Base-by-base conservation (phyloP, 768 basidiomycete genomes). In the Agrocybe chaxingu region DNA sequence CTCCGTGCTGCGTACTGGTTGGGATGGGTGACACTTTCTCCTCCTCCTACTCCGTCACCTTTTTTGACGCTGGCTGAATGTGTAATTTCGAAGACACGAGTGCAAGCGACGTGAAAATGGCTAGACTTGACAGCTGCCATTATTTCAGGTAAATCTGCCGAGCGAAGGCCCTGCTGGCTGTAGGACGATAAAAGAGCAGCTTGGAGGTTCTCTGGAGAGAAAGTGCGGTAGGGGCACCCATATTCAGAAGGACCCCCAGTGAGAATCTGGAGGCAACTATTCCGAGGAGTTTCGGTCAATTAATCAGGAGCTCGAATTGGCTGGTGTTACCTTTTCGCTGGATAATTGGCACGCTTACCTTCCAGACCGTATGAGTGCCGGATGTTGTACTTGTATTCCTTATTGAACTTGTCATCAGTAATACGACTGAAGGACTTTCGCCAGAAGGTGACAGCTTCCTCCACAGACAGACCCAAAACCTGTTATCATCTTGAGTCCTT, bases 311-410 rank as follows among this genome's bases (percentile, higher is more conserved):
- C 13, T 4, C 31, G 31, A 13, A 13, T 10, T 30, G 43, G 38
- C 4, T 16, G 12, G 42, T 24, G 50, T 9, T 51, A 90, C 96
- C 81, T 95, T 70, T 87, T 92, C 0, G 97, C 93, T 1, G 91
- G 79, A 66, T 99, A 99, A 62, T 98, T 98, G 36, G 87, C 89
- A 39, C 96, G 82, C 67, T 88, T 92, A 8, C 97, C 97, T 65
- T 98, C 97, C 45, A 97, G 71, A 34, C 97, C 97, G 61, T 85
- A 99, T 4, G 84, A 85, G 65, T 99, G 97, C 40, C 96, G 85
- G 59, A 99, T 94, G 57, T 98, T 99, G 67, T 99, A 99, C 60
- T 84, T 87, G 77, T 98, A 87, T 64, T 97, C 90, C 65, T 98
- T 99, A 74, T 95, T 96, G 70, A 98, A 99, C 65, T 92, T 87